These are phyloP conservation scores for Phyllosticta capitalensis DNA, from an alignment of 2,329 filamentous ascomycete genomes.

Conservation along the genomic window DNA sequence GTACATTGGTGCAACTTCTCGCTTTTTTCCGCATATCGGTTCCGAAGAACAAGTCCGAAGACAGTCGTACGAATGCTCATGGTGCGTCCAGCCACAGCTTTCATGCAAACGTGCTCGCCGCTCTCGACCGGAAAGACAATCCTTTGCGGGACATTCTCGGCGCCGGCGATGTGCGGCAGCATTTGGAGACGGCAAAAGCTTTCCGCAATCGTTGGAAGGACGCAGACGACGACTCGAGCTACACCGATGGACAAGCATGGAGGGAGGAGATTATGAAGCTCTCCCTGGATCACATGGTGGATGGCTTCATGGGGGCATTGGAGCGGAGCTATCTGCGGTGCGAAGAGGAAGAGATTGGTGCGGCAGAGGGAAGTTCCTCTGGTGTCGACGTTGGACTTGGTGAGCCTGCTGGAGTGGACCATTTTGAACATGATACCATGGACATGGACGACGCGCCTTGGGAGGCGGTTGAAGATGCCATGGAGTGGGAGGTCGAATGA, in stretches of 20 bases:
- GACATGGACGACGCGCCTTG: conserved; percentile 36
- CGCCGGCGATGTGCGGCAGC: conserved; percentile 43
- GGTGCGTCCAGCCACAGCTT: conserved; percentile 41
- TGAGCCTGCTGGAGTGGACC: neutral
- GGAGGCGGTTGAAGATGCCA: conserved; percentile 51
- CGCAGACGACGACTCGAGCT: conserved; percentile 38
- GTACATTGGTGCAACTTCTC: conserved; percentile 59
- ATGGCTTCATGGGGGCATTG: conserved; percentile 5
- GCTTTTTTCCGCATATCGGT: conserved; percentile 52
- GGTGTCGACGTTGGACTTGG: neutral
- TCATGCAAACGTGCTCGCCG: conserved; percentile 59
- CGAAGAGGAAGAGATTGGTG: neutral
- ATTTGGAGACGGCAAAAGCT: conserved; percentile 58
- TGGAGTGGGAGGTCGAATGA: conserved; percentile 32
- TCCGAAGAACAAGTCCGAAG: conserved; percentile 10
- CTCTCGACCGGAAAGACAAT: conserved; percentile 48
- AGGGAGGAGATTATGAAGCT: conserved; percentile 2
- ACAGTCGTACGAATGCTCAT: conserved; percentile 16
- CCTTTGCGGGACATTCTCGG: conserved; percentile 51
- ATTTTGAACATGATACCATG: neutral
- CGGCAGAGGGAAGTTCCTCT: neutral
- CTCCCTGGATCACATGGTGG: conserved; percentile 1
- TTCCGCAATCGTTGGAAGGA: conserved; percentile 66
- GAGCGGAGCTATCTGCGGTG: conserved; percentile 1
- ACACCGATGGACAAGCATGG: neutral